These are phyloP conservation scores for Solanum ahanhuiri DNA, from an alignment of 257 asterid genomes.

Conservation along the genomic window DNA sequence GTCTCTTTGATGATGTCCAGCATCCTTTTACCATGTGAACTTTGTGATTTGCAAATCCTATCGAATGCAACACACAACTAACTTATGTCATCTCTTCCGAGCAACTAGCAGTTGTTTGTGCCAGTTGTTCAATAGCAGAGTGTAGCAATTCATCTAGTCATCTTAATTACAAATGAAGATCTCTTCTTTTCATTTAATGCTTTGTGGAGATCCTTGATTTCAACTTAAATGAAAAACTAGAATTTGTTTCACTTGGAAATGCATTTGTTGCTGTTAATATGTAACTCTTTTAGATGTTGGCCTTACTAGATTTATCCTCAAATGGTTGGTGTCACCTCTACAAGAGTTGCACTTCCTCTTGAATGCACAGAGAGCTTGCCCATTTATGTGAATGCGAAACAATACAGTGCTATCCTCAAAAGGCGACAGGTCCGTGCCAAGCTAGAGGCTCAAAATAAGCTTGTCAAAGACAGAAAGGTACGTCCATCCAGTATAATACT, in stretches of 20 bases:
- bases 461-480: conserved; percentile 52
- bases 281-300: background rate
- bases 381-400: conserved; percentile 66
- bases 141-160: background rate
- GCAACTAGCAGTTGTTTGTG: background rate
- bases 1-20: background rate
- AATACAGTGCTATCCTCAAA: conserved; percentile 65
- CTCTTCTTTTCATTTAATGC: background rate
- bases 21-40: background rate
- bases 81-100: background rate
- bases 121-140: background rate
- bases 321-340: conserved; percentile 33
- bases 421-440: conserved; percentile 69
- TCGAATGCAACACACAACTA: background rate
- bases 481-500: background rate
- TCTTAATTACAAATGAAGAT: background rate
- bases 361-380: conserved; percentile 47
- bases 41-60: background rate
- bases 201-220: background rate
- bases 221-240: background rate
- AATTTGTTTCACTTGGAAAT: background rate
- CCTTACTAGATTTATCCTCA: conserved; percentile 49
- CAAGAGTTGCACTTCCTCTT: conserved; percentile 55
- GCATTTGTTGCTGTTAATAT: background rate
- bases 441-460: conserved; percentile 56